Evolutionary conservation across 257 asterid genomes (phyloP).

Genomic region (Coffea canephora): DNA sequence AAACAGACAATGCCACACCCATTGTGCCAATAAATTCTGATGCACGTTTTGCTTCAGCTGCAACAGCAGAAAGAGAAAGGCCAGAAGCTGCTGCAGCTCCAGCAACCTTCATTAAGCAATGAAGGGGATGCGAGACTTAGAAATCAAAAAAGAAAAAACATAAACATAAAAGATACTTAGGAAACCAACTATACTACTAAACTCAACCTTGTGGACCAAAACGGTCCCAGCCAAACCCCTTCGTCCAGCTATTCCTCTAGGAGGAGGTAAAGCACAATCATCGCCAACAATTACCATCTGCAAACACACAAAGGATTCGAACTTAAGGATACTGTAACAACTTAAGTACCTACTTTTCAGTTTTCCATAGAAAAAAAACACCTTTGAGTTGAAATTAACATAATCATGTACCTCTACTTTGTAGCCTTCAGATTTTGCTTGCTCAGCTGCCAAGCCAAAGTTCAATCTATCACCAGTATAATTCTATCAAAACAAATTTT

Average conservation of each 20-base stretch:
- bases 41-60: conserved; percentile 88
- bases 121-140: not conserved
- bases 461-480: conserved; percentile 94
- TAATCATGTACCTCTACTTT: conserved; percentile 71
- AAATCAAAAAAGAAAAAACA: no score
- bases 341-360: not conserved
- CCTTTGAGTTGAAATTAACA: not conserved
- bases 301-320: conserved; percentile 20
- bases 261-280: conserved; percentile 98
- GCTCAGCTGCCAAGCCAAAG: conserved; percentile 98
- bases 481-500: conserved; percentile 45
- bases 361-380: not conserved
- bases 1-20: conserved; percentile 97
- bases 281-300: conserved; percentile 99
- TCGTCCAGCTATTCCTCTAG: conserved; percentile 99
- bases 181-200: not conserved
- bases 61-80: conserved; percentile 71
- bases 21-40: conserved; percentile 95
- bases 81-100: conserved; percentile 98
- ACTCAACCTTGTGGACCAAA: conserved; percentile 81
- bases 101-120: conserved; percentile 58
- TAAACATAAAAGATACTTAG: not conserved
- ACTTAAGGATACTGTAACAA: not conserved
- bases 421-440: conserved; percentile 97
- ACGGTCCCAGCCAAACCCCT: conserved; percentile 98